A percentile compares a stretch with the other conserved stretches of the same genome.
Evolutionary conservation across 768 basidiomycete genomes (phyloP).

Genomic region (Rhodotorula sphaerocarpa): DNA sequence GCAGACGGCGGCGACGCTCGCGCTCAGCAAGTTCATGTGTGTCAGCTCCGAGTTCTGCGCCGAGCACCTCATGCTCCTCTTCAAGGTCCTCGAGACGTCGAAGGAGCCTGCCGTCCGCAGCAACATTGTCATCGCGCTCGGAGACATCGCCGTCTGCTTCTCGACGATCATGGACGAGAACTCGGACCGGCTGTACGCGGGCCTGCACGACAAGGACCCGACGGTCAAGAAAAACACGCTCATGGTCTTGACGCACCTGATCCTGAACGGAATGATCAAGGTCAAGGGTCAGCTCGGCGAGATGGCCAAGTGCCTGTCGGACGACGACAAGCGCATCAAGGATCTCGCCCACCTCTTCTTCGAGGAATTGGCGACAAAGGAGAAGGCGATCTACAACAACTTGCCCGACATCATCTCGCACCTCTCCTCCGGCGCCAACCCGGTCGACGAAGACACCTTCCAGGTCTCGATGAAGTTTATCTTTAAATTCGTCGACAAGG

Average conservation of each 20-base stretch:
- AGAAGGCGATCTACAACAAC: conserved; percentile 98
- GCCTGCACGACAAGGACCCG: conserved; percentile 73
- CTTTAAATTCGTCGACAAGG: conserved; percentile 95
- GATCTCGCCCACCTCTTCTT: conserved; percentile 98
- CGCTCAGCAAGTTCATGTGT: conserved; percentile 93
- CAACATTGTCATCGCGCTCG: conserved; percentile 95
- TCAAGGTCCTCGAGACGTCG: conserved; percentile 87
- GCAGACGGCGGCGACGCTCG: conserved; percentile 73
- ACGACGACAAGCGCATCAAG: conserved; percentile 72
- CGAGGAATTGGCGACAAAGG: conserved; percentile 87
- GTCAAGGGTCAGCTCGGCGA: conserved; percentile 98
- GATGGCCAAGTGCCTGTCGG: conserved; percentile 99
- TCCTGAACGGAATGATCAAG: conserved; percentile 98
- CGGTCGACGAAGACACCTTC: conserved; percentile 86
- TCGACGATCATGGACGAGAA: conserved; percentile 95
- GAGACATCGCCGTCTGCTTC: conserved; percentile 97
- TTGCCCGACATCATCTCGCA: conserved; percentile 94
- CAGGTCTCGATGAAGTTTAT: conserved; percentile 89
- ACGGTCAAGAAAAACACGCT: conserved; percentile 98
- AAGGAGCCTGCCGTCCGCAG: conserved; percentile 81
- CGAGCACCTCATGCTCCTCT: conserved; percentile 72
- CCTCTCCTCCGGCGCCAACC: conserved; percentile 77
- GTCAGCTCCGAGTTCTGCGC: conserved; percentile 92
- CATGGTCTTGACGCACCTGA: conserved; percentile 76
- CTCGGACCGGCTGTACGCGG: conserved; percentile 87